Evolutionary conservation across 768 basidiomycete species (phyloP), one percentile per base, ranked within the genome.

Genomic region (Leccinum longicurvipes): DNA sequence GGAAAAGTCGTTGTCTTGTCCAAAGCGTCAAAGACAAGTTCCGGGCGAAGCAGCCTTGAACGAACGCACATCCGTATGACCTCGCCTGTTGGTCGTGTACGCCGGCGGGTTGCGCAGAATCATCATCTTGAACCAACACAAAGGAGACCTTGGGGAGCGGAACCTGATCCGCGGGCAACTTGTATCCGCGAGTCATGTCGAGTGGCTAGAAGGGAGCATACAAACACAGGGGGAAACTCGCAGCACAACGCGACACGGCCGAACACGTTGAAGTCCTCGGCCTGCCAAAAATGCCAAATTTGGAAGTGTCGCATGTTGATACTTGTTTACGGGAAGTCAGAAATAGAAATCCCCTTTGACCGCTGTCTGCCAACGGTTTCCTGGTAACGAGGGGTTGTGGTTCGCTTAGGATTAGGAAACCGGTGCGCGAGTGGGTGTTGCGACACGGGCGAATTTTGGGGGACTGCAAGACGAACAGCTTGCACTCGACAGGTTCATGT

Each of bases 51-150:
- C 41, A 24, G 41, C 1, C 21, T n/a, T 27, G 42, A 31, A 23
- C 14, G 39, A 41, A 78, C 87, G 62, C 62, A 90, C 90, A 91
- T 56, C 91, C 91, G 73, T 85, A 91, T 19, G 82, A 80, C 63
- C 82, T 74, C 7, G 83, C 82, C 61, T 84, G 80, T 24, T 73
- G 70, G 62, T 90, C 85, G 49, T 82, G 79, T 3, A 87, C 83
- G 9, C 87, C 87, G 14, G 79, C 76, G 19, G 81, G 84, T 46
- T 84, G 77, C 3, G 80, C 80, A 3, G 82, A 79, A 47, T 77
- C 77, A 15, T 86, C 86, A 64, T 86, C 86, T 60, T 84, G 76
- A 24, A 89, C 77, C 60, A 84, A 78, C 47, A 81, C 74, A 56
- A 87, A 90, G 25, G 82, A 81, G n/a, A 84, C 83, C 57, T 83